phyloP scores from a whole-genome alignment of 495 filamentous ascomycete species.

The Talaromyces liani region DNA sequence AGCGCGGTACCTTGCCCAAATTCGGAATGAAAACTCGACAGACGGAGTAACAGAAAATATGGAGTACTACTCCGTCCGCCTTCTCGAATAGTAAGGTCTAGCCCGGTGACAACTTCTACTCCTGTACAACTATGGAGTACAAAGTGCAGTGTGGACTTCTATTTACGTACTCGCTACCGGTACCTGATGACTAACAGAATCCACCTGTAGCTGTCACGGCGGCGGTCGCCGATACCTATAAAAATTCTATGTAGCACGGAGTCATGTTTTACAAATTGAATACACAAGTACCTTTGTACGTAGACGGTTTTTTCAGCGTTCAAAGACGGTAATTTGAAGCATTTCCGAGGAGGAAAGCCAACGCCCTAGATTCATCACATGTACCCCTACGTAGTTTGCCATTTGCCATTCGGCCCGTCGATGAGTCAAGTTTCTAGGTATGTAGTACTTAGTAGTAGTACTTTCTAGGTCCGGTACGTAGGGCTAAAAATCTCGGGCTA shows the following conservation, averaged over 20 bases:
- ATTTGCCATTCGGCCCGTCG: background rate
- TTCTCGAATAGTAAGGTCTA: background rate
- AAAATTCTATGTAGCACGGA: background rate
- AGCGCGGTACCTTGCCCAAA: background rate
- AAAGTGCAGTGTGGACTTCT: background rate
- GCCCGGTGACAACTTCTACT: background rate
- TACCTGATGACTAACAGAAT: background rate
- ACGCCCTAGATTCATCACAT: background rate
- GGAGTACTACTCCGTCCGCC: background rate
- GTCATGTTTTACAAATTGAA: background rate
- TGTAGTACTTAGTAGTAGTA: no score
- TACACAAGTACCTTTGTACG: no score
- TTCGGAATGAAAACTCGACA: no score
- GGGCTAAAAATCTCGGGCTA: background rate
- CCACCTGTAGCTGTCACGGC: background rate
- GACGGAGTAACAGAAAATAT: background rate
- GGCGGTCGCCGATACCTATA: background rate
- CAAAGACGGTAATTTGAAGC: background rate
- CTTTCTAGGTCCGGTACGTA: no score
- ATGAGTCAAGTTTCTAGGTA: background rate
- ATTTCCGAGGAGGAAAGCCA: background rate
- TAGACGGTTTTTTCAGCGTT: no score
- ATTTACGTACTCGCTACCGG: background rate
- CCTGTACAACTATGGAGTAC: background rate
- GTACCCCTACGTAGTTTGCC: background rate